phyloP scores from a whole-genome alignment of 1,284 basidiomycete species.

The Vanrija pseudolonga region DNA sequence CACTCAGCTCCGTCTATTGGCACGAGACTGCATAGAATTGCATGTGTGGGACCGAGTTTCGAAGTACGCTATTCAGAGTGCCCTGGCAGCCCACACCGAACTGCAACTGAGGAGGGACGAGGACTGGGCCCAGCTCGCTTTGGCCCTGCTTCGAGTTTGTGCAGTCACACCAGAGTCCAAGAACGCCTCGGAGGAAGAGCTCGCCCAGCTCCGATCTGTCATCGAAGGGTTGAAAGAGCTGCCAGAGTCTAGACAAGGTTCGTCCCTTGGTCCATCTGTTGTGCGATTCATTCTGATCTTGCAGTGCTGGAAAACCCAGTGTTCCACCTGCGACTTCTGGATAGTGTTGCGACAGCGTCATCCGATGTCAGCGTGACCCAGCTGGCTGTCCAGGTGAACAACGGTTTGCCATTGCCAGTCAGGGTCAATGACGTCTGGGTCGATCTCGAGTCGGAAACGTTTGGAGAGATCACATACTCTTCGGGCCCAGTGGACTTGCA shows the following conservation, averaged over 20 bases:
- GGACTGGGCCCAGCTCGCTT: slow-evolving; percentile 38
- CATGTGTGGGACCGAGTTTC: slow-evolving; percentile 38
- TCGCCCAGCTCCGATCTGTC: slow-evolving; percentile 9
- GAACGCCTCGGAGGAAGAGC: neutral
- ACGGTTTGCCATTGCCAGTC: slow-evolving; percentile 27
- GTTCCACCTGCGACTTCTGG: slow-evolving; percentile 10
- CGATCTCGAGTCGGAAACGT: slow-evolving; percentile 26
- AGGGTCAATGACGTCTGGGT: slow-evolving; percentile 27
- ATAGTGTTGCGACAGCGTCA: slow-evolving; percentile 16
- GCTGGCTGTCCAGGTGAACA: slow-evolving; percentile 29
- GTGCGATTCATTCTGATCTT: neutral
- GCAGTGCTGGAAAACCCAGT: slow-evolving; percentile 1
- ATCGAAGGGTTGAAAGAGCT: slow-evolving; percentile 20
- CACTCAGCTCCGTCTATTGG: slow-evolving; percentile 29
- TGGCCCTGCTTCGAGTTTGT: slow-evolving; percentile 40
- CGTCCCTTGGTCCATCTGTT: neutral
- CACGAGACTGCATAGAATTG: slow-evolving; percentile 34
- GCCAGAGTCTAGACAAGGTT: slow-evolving; percentile 17
- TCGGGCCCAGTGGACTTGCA: slow-evolving; percentile 17
- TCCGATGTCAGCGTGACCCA: slow-evolving; percentile 24
- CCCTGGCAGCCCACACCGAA: slow-evolving; percentile 28
- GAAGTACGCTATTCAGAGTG: slow-evolving; percentile 32
- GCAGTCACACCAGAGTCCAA: slow-evolving; percentile 7
- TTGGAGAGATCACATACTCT: slow-evolving; percentile 31
- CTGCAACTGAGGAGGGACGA: slow-evolving; percentile 24